Conservation (phyloP, 2,329 filamentous ascomycete genomes). For the Rhinocladiella mackenziei region DNA sequence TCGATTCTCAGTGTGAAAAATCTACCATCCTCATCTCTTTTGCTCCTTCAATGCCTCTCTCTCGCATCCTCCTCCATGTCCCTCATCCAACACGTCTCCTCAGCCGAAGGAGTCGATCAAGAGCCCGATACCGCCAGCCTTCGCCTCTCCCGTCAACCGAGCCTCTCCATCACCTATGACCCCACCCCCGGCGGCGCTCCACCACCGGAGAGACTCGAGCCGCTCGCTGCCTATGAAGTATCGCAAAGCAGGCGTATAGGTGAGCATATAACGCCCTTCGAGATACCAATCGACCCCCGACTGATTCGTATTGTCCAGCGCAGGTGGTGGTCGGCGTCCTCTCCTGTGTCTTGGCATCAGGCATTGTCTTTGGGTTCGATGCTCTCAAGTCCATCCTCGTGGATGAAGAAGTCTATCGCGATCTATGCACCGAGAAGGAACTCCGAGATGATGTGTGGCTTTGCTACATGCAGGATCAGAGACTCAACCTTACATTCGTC, state of each 20-base stretch:
- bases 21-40: neutral
- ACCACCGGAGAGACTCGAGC: slow-evolving; percentile 40
- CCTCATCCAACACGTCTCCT: slow-evolving; percentile 50
- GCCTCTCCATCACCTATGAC: slow-evolving; percentile 47
- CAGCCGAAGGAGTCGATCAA: slow-evolving; percentile 48
- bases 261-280: slow-evolving; percentile 22
- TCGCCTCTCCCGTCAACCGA: slow-evolving; percentile 31
- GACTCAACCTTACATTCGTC: slow-evolving; percentile 86
- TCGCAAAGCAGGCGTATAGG: slow-evolving; percentile 37
- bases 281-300: neutral
- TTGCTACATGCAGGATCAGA: slow-evolving; percentile 55
- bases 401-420: slow-evolving; percentile 65
- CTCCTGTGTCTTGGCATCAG: slow-evolving; percentile 73
- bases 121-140: slow-evolving; percentile 31
- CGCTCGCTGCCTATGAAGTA: slow-evolving; percentile 49
- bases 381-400: slow-evolving; percentile 78
- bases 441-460: slow-evolving; percentile 46
- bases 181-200: slow-evolving; percentile 39
- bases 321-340: slow-evolving; percentile 64
- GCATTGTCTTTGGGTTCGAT: slow-evolving; percentile 78
- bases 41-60: too few relatives aligned
- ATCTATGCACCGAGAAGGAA: slow-evolving; percentile 56
- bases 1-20: too few relatives aligned
- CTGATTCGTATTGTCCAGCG: too few relatives aligned
- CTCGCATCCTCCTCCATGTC: slow-evolving; percentile 39